phyloP scores from a whole-genome alignment of 139 green algal species.

The Chlamydomonas applanata region DNA sequence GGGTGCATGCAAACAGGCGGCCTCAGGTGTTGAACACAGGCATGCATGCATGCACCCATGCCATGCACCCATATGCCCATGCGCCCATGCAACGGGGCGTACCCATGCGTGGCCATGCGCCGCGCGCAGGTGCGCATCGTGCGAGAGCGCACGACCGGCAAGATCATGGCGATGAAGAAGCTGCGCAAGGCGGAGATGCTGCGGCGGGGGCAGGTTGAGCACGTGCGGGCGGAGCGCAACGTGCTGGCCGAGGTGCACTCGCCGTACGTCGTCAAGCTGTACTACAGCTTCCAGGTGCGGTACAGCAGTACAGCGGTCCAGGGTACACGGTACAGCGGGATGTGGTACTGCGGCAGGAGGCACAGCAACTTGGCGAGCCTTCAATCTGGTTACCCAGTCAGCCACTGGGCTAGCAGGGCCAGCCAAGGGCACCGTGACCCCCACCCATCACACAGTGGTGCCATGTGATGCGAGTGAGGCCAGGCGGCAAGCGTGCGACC shows the following conservation, averaged over 20 bases:
- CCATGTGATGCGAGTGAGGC: constrained; percentile 2
- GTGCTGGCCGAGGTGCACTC: constrained; percentile 91
- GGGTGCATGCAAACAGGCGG: too few relatives aligned
- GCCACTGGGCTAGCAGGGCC: too few relatives aligned
- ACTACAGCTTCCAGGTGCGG: constrained; percentile 87
- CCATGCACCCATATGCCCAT: background rate
- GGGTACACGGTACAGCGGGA: too few relatives aligned
- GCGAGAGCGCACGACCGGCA: constrained; percentile 71
- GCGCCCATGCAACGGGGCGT: background rate
- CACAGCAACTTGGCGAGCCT: too few relatives aligned
- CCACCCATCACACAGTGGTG: too few relatives aligned
- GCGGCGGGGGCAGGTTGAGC: constrained; percentile 88
- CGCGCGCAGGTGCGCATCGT: constrained; percentile 78
- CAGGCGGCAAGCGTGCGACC: background rate
- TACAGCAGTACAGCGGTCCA: too few relatives aligned
- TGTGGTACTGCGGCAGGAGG: too few relatives aligned
- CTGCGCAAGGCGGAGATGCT: constrained; percentile 97
- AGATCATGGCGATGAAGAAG: constrained; percentile 97
- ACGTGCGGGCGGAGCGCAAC: constrained; percentile 95
- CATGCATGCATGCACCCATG: background rate
- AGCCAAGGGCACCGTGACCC: too few relatives aligned
- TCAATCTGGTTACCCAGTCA: background rate
- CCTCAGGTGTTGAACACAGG: background rate
- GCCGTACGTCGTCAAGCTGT: constrained; percentile 89
- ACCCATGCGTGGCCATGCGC: background rate